Conservation (phyloP, 495 filamentous ascomycete genomes). For the Thermochaetoides thermophila region DNA sequence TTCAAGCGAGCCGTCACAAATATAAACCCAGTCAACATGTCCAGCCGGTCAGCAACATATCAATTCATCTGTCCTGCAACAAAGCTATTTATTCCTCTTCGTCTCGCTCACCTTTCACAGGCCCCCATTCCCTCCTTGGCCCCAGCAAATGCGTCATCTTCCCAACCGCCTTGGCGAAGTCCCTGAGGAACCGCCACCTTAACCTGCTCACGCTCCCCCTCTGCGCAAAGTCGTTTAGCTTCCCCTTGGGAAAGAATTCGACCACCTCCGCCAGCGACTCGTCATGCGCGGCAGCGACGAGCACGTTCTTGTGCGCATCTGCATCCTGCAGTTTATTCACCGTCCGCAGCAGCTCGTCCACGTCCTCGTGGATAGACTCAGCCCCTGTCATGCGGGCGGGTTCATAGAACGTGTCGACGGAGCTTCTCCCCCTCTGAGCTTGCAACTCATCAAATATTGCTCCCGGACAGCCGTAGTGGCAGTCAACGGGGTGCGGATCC, state of each 20-base stretch:
- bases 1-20: no score
- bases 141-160: constrained; percentile 10
- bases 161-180: constrained; percentile 32
- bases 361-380: constrained; percentile 12
- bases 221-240: constrained; percentile 33
- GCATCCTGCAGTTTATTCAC: constrained; percentile 29
- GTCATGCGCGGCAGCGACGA: constrained; percentile 42
- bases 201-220: constrained; percentile 36
- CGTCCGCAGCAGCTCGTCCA: constrained; percentile 18
- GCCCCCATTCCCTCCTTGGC: constrained; percentile 3
- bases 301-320: constrained; percentile 36
- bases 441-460: constrained; percentile 25
- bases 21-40: no score
- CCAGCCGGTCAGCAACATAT: no score
- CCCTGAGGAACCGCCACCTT: constrained; percentile 40
- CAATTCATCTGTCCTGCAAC: no score
- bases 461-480: constrained; percentile 21
- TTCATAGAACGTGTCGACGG: constrained; percentile 23
- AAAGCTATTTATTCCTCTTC: neutral
- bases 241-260: constrained; percentile 34
- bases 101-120: neutral
- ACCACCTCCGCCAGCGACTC: constrained; percentile 27
- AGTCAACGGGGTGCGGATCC: constrained; percentile 3
- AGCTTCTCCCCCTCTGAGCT: constrained; percentile 5
- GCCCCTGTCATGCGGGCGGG: constrained; percentile 4